phyloP scores from a whole-genome alignment of 169 alveolate species.

The Eimeria zaria region DNA sequence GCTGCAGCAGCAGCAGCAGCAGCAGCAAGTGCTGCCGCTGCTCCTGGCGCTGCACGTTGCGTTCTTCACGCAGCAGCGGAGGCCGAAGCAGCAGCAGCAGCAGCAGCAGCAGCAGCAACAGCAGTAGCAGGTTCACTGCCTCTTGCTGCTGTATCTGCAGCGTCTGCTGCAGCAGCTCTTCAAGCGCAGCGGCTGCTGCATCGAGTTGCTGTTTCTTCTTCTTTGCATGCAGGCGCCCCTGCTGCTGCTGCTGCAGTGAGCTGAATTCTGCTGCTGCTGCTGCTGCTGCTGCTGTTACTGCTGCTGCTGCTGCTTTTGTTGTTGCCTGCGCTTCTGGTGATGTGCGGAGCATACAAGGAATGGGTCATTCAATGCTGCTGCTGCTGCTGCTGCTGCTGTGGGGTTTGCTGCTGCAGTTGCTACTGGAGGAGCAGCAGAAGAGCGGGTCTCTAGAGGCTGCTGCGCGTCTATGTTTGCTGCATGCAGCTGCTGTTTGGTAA shows the following conservation, averaged over 20 bases:
- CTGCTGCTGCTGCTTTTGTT: conserved; percentile 1
- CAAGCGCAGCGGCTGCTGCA: conserved; percentile 75
- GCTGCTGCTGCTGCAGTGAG: conserved; percentile 59
- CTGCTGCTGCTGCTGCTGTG: conserved; percentile 7
- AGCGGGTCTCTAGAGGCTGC: conserved; percentile 32
- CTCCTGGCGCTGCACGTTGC: not conserved
- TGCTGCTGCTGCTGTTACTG: conserved; percentile 9
- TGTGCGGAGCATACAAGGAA: not conserved
- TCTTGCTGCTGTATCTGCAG: conserved; percentile 13
- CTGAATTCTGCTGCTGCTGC: not conserved
- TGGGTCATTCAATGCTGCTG: not conserved
- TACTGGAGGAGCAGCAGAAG: conserved; percentile 49
- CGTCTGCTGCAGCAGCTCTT: conserved; percentile 53
- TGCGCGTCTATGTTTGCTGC: conserved; percentile 73
- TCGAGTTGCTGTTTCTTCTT: not conserved
- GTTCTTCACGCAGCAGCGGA: not conserved
- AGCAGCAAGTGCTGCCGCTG: not conserved
- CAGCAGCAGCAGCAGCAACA: conserved; percentile 50
- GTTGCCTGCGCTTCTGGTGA: not conserved
- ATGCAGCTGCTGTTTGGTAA: conserved; percentile 54
- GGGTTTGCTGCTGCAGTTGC: conserved; percentile 43
- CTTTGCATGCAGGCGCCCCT: conserved; percentile 20
- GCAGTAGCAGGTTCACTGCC: conserved; percentile 47
- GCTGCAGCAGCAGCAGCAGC: conserved; percentile 51
- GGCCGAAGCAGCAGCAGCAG: conserved; percentile 63